Base-by-base conservation (phyloP, 805 yeast genomes). In the Candida koratica region DNA sequence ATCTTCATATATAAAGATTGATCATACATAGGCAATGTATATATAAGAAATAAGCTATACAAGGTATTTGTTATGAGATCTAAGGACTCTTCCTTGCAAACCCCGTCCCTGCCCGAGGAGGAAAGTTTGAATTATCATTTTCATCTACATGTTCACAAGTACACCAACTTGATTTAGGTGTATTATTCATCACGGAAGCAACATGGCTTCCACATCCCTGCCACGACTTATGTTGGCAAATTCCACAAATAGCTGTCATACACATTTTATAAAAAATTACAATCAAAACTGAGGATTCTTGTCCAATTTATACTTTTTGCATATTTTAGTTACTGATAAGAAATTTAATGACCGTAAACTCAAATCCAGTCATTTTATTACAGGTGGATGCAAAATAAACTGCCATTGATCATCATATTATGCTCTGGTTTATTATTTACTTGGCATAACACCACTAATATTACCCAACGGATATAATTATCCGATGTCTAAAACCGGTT, bases 41-140 rank as follows among this genome's bases (percentile, higher is more conserved):
- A n/a, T n/a, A n/a, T n/a, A n/a, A n/a, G n/a, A n/a, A n/a, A n/a
- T n/a, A n/a, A n/a, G n/a, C n/a, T n/a, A n/a, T n/a, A n/a, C 23
- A 20, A 20, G 23, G 10, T 10, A 7, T 20, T 20, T 20, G 23
- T 8, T 8, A 7, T 20, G 9, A 20, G 10, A 12, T 6, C 15
- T 25, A 23, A 19, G 37, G 24, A 8, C 46, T 42, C 37, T 42
- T 48, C 26, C 53, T 56, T 15, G 75, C 73, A 38, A 68, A 67
- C 1, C 84, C 84, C 11, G 81, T 74, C n/a, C 81, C 77, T 1
- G 83, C 81, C 48, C 53, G 67, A 38, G 84, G 84, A 16, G 84
- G 84, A 46, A 62, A 77, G 20, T 36, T 28, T 1, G 28, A 24
- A n/a, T 56, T 57, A 31, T 66, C 60, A 3, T 53, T 56, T 2